Evolutionary conservation across 1,284 basidiomycete species (phyloP), one percentile per base, ranked within the genome.

Genomic region (Ceratobasidium sp.): DNA sequence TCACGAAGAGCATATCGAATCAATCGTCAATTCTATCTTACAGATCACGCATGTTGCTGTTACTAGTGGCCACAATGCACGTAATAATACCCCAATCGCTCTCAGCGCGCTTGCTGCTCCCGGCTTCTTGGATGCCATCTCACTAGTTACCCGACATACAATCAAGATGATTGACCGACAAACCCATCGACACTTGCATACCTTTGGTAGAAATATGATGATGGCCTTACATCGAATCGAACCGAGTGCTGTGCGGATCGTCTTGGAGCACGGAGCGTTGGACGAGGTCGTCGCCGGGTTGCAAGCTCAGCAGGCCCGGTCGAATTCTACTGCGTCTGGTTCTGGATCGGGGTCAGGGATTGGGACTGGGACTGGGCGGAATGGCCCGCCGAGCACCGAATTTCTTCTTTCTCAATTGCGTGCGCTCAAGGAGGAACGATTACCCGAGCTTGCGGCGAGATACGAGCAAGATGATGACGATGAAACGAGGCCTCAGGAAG

Each of bases 191-290:
- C 73, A 75, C 28, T 54, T 75, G n/a, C 61, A 66, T 26, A 65
- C 73, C 7, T 66, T 75, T 66, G 73, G 73, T n/a, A 44, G 73
- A 56, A 75, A 66, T 26, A 54, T 75, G 48, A 48, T 56, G 33
- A 28, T 12, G 2, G 62, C 38, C 13, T 26, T 75, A n/a, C 61
- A 56, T 42, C 46, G 50, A 26, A 56, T 75, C 62, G 73, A 66
- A 23, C 61, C 61, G 13, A 42, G n/a, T 20, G 61, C 57, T 17
- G 73, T 61, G 12, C 62, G 28, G 33, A 75, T 50, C 13, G 62
- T 75, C 2, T 38, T 75, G 12, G 73, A 75, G 23, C 73, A 75
- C 44, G 61, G 62, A 17, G 73, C 73, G 2, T 50, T 75, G 10
- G 73, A 75, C 23, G 61, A 75, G 56, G 48, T 75, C 6, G 44